Base-by-base conservation (phyloP, 2,329 filamentous ascomycete genomes). In the Aureobasidium musti region DNA sequence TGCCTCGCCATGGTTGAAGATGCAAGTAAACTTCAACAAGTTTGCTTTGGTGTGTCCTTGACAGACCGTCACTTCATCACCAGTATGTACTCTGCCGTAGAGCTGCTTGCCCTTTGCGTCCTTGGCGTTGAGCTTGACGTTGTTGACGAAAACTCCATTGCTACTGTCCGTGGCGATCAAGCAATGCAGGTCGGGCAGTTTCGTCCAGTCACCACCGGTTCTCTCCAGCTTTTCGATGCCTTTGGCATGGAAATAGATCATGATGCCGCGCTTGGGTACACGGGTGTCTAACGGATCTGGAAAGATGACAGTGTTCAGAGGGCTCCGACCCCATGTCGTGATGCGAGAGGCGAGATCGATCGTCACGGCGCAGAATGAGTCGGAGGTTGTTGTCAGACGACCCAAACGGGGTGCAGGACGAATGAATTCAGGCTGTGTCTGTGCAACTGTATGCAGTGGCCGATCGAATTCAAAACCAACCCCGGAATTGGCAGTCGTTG, bases 111-210 rank as follows among this genome's bases (percentile, higher is more conserved):
- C 81, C 11, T 80, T 80, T 0, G 82, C 81, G 30, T 80, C 78
- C 2, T 83, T 82, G 67, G 85, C 82, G 68, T 83, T 83, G 28
- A 97, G 79, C 47, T 82, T 81, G n/a, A 86, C 82, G 33, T 86
- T 87, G 72, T 97, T 97, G 74, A 98, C 83, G 70, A 81, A 84
- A 69, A 97, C 91, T 23, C 91, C 91, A 33, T 82, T 82, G 7
- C 87, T 89, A 4, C 91, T 89, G 72, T 92, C 92, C 3, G 92
- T 96, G 1, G 89, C 89, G 60, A 97, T 87, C 68, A 92, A 89
- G 4, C 86, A 83, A 71, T 88, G 88, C 1, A 88, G 80, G 14
- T 86, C 83, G 1, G 77, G 77, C 1, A 86, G 72, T 19, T 77
- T 77, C 11, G 79, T 82, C 80, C 82, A 87, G 66, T 84, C 82